phyloP scores from a whole-genome alignment of 78 protist genomes.

The Dictyostelium intermedium region DNA sequence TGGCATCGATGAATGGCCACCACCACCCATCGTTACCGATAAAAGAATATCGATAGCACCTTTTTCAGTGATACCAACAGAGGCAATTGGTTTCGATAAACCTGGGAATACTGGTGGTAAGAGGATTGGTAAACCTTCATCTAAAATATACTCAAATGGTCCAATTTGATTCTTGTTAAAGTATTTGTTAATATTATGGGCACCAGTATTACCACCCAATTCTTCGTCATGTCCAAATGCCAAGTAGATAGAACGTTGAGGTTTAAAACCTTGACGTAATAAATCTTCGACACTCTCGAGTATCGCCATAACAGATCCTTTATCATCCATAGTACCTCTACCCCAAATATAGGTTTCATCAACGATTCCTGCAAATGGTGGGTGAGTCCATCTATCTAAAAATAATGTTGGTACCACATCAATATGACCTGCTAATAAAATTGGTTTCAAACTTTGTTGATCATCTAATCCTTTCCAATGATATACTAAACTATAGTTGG shows the following conservation, averaged over 20 bases:
- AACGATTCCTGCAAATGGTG: slow-evolving; percentile 49
- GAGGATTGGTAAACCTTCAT: slow-evolving; percentile 56
- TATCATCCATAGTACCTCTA: slow-evolving; percentile 70
- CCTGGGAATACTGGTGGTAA: slow-evolving; percentile 60
- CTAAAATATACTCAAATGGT: slow-evolving; percentile 36
- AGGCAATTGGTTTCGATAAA: slow-evolving; percentile 28
- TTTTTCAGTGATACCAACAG: slow-evolving; percentile 45
- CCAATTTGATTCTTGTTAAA: neutral
- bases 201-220: slow-evolving; percentile 53
- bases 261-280: slow-evolving; percentile 9
- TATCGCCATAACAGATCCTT: slow-evolving; percentile 19
- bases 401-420: slow-evolving; percentile 62
- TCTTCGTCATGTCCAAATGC: slow-evolving; percentile 80
- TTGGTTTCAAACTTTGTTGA: slow-evolving; percentile 24
- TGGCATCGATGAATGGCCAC: slow-evolving; percentile 77
- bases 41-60: slow-evolving; percentile 31
- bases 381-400: slow-evolving; percentile 29
- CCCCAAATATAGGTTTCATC: slow-evolving; percentile 48
- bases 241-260: slow-evolving; percentile 52
- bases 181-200: neutral
- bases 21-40: neutral
- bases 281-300: slow-evolving; percentile 47
- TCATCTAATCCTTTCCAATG: slow-evolving; percentile 56
- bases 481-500: neutral
- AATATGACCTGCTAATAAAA: slow-evolving; percentile 15